Evolutionary conservation across 2,329 filamentous ascomycete genomes (phyloP).

Genomic region (Alternaria dauci): DNA sequence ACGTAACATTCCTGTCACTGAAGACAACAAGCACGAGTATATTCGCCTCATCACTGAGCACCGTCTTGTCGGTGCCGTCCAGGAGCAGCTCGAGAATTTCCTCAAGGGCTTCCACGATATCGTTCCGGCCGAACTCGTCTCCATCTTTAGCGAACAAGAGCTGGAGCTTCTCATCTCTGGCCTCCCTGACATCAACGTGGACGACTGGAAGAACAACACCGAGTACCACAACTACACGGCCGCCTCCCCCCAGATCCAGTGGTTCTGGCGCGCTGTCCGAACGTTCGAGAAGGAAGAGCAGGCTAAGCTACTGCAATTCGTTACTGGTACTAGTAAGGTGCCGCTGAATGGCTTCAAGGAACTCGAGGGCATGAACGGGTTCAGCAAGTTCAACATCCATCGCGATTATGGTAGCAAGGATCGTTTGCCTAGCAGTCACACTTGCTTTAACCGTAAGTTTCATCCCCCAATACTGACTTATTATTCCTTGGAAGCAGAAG

Average conservation of each 20-base stretch:
- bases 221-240: conserved; percentile 98
- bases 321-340: conserved; percentile 97
- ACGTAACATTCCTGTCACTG: conserved; percentile 89
- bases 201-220: conserved; percentile 99
- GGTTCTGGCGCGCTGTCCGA: conserved; percentile 98
- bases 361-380: conserved; percentile 98
- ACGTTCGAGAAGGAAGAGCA: conserved; percentile 99
- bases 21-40: conserved; percentile 99
- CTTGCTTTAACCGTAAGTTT: conserved; percentile 97
- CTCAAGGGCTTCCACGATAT: conserved; percentile 97
- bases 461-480: neutral
- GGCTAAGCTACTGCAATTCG: conserved; percentile 95
- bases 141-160: conserved; percentile 99
- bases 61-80: conserved; percentile 87
- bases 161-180: conserved; percentile 96
- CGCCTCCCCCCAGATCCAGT: conserved; percentile 95
- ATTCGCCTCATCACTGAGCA: conserved; percentile 94
- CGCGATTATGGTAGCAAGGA: conserved; percentile 97
- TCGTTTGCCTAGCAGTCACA: conserved; percentile 93
- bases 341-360: conserved; percentile 99
- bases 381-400: conserved; percentile 98
- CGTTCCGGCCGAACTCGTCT: conserved; percentile 89
- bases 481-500: neutral
- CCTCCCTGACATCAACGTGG: conserved; percentile 94
- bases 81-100: conserved; percentile 94